These are phyloP conservation scores for Calonectria fujianensis DNA, from an alignment of 2,329 filamentous ascomycete species.

Conservation along the genomic window DNA sequence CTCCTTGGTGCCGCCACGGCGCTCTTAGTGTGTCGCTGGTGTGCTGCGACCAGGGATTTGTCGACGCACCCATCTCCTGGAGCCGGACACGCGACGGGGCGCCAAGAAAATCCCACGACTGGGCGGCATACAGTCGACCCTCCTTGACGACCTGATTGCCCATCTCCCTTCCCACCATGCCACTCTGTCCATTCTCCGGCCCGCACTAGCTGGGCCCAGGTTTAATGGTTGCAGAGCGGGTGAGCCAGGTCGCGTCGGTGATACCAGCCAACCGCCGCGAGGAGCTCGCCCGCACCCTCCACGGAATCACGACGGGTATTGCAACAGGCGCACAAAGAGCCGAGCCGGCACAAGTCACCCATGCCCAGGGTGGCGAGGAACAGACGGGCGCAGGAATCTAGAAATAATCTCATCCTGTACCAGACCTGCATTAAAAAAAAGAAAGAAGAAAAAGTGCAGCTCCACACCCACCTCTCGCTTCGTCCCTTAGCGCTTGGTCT, in stretches of 20 bases:
- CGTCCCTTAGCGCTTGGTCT: conserved; percentile 13
- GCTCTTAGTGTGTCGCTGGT: conserved; percentile 31
- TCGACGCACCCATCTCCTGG: conserved; percentile 43
- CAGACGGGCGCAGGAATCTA: conserved; percentile 19
- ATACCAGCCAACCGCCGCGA: conserved; percentile 40
- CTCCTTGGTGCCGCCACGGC: conserved; percentile 31
- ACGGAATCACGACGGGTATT: conserved; percentile 30
- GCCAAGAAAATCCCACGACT: conserved; percentile 35
- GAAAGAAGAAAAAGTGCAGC: conserved; percentile 3
- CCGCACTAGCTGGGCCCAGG: conserved; percentile 33
- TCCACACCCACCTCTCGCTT: conserved; percentile 24
- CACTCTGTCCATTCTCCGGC: conserved; percentile 10
- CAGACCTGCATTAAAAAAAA: conserved; percentile 19
- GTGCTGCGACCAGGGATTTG: conserved; percentile 37
- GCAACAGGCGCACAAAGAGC: conserved; percentile 25
- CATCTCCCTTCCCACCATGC: conserved; percentile 31
- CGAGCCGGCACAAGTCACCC: conserved; percentile 12
- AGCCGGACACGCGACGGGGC: conserved; percentile 39
- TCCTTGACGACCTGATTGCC: conserved; percentile 17
- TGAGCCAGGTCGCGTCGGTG: conserved; percentile 38
- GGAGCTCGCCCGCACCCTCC: conserved; percentile 28
- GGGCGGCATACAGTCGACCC: conserved; percentile 19
- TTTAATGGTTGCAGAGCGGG: conserved; percentile 38
- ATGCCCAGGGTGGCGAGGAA: conserved; percentile 17
- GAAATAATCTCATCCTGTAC: conserved; percentile 3